Base-by-base conservation (phyloP, 805 yeast genomes). In the Crinitomyces ghanaensis region DNA sequence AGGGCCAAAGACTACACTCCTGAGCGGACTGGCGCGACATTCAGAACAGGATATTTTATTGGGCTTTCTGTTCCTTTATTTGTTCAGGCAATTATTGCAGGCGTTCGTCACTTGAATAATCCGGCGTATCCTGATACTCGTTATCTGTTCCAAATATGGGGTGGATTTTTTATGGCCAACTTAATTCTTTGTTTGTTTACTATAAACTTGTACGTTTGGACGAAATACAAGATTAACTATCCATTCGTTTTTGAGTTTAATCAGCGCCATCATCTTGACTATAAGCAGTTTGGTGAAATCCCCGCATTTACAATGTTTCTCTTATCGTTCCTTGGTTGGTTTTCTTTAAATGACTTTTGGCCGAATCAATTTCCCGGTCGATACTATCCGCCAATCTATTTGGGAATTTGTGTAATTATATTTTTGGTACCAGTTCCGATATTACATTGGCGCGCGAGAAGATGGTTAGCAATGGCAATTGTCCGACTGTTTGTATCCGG, bases 161-260 rank as follows among this genome's bases (percentile, higher is more conserved):
- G 78, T 6, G 97, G 97, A 1, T 85, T 84, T 54, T 69, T 84
- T 44, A 48, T 85, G 38, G 53, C 77, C 4, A 60, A 67, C 20
- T 42, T 86, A n/a, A 67, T 78, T 48, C 58, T 74, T 4, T 44
- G 76, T 16, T 57, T 83, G 2, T 76, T 86, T 50, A 75, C 77
- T 9, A 37, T 80, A 28, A 74, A 82, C 50, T 74, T 93, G 49
- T 57, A 63, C 35, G 72, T 77, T 3, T 91, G 94, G 88, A 66
- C 74, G 17, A 53, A 58, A 28, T 77, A 61, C 56, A 80, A 81
- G 48, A 77, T 91, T 46, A 91, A 88, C 54, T 91, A 91, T 54
- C 78, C 78, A 48, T 86, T 91, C 50, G 85, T 91, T 37, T 85
- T 91, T 53, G 97, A 91, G 57, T 77, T 85, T 45, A 75, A 82